phyloP scores from a whole-genome alignment of 176 grass and related monocot species.

The barley (Hordeum vulgare) region DNA sequence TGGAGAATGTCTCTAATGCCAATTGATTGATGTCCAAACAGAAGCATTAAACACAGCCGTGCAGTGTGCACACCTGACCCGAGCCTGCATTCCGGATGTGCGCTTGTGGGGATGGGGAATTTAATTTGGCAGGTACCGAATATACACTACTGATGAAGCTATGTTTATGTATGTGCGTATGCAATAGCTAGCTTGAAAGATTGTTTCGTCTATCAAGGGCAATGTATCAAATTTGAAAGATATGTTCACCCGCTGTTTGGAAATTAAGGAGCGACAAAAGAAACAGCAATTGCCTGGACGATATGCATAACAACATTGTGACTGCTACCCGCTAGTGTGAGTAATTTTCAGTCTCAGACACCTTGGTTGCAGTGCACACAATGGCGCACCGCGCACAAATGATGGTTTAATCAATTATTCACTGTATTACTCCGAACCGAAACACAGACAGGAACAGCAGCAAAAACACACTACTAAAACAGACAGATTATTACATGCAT shows the following conservation, averaged over 20 bases:
- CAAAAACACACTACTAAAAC: not conserved
- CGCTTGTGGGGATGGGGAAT: slow-evolving; percentile 12
- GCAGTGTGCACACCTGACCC: not conserved
- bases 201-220: not conserved
- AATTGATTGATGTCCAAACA: slow-evolving; percentile 33
- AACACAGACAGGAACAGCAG: not conserved
- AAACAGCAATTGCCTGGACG: not conserved
- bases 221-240: not conserved
- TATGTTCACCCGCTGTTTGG: not conserved
- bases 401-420: not conserved
- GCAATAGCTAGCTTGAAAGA: not conserved
- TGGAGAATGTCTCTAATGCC: slow-evolving; percentile 12
- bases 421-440: not conserved
- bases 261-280: not conserved
- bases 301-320: not conserved
- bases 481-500: slow-evolving; percentile 26
- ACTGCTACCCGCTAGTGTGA: not conserved
- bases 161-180: not conserved
- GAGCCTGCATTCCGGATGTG: not conserved
- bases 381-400: not conserved
- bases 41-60: slow-evolving; percentile 6
- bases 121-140: not conserved
- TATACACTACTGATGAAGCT: not conserved
- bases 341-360: not conserved
- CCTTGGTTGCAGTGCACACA: not conserved